Evolutionary conservation across 2,329 filamentous ascomycete species (phyloP), one percentile per base, ranked within the genome.

Genomic region (Aulographum hederae): DNA sequence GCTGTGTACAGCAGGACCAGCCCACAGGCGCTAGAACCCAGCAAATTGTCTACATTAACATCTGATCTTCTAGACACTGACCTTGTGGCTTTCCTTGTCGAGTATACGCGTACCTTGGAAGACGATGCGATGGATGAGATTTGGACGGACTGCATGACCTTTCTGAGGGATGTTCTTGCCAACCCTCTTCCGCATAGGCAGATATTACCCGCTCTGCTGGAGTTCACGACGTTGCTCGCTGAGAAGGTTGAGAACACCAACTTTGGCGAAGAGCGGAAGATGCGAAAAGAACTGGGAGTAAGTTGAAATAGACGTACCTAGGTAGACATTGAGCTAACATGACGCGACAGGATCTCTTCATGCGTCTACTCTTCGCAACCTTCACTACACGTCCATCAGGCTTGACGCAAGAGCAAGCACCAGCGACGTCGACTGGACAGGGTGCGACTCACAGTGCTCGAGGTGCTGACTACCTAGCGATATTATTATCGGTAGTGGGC

Each of bases 51-150:
- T 12, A 91, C 81, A 2, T 60, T 95, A 49, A 92, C 86, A 0
- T 79, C 89, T 13, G 76, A 80, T 30, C 58, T 98, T 6, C 73
- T 73, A 33, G 84, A 94, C 44, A 69, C 71, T 1, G 85, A 94
- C 45, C 61, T 98, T 8, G 80, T 86, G 6, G 69, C 78, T 6
- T 98, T 98, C 50, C 56, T 95, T 28, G 79, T 93, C 5, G 79
- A 89, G 38, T 98, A 98, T 51, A 77, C 84, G 1, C 70, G 70
- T 18, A 89, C 85, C 0, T 63, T 95, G 10, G 89, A 98, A 46
- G 89, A 98, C 45, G 89, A 98, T 57, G 79, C 89, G 12, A 86
- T 94, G 67, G 89, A 98, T 45, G 89, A 98, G 53, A 93, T 98
- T 30, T 98, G 89, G 89, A 67, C 74, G 26, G 86, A 98, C 48